Conservation (phyloP, 2,329 filamentous ascomycete genomes). For the Fusarium scirpi region DNA sequence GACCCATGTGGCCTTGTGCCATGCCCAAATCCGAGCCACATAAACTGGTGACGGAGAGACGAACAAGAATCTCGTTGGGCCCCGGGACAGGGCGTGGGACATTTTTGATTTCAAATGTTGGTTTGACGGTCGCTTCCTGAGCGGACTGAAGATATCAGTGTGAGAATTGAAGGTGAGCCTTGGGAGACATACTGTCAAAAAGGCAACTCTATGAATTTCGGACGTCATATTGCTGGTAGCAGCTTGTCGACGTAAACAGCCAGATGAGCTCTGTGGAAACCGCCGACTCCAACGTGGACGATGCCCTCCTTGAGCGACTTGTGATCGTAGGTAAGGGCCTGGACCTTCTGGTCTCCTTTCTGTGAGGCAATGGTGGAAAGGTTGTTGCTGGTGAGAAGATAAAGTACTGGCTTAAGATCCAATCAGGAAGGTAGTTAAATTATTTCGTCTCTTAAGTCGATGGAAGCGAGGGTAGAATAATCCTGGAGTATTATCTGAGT, state of each 20-base stretch:
- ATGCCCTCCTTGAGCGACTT: conserved; percentile 63
- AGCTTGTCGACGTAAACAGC: conserved; percentile 64
- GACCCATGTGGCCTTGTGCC: conserved; percentile 54
- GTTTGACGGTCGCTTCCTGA: conserved; percentile 20
- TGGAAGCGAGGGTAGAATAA: neutral
- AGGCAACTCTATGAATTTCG: conserved; percentile 22
- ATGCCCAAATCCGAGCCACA: conserved; percentile 56
- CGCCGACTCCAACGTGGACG: conserved; percentile 66
- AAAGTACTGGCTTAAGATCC: too few relatives aligned
- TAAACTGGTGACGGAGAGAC: conserved; percentile 52
- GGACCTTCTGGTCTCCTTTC: conserved; percentile 37
- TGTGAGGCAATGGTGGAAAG: conserved; percentile 40
- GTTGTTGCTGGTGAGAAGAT: conserved; percentile 42
- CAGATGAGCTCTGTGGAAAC: conserved; percentile 66
- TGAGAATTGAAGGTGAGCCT: fast-evolving
- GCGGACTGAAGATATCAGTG: conserved; percentile 15
- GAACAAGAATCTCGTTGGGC: conserved; percentile 49
- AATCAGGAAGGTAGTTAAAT: neutral
- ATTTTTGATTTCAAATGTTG: conserved; percentile 19
- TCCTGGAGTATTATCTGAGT: neutral
- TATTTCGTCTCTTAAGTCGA: neutral
- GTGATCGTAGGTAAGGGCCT: conserved; percentile 59
- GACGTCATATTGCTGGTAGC: conserved; percentile 41
- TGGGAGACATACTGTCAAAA: conserved; percentile 17
- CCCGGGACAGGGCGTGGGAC: conserved; percentile 29